Percentiles rank a stretch among this genome's conserved stretches.
Evolutionary conservation across 2,329 filamentous ascomycete species (phyloP).

Genomic region (Diaporthe humulicola): DNA sequence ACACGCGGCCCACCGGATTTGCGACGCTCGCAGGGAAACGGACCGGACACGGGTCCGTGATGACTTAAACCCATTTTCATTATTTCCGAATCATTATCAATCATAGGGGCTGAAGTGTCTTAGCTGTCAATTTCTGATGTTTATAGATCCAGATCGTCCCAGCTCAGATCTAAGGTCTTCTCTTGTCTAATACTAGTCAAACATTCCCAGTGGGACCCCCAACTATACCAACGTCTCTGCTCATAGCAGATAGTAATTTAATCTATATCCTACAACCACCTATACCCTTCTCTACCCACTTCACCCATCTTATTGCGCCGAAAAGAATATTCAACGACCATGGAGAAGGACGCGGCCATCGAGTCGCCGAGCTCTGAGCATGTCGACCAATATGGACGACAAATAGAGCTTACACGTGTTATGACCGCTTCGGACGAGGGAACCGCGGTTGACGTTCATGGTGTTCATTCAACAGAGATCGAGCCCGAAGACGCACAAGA

Average conservation of each 20-base stretch:
- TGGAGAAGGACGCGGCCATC: constrained; percentile 9
- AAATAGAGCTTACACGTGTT: neutral
- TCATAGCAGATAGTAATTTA: constrained; percentile 4
- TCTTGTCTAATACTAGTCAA: neutral
- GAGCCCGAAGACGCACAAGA: constrained; percentile 23
- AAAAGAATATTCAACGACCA: neutral
- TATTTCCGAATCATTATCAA: constrained; percentile 19
- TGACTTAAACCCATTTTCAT: neutral
- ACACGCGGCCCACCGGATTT: constrained; percentile 7
- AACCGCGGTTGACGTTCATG: neutral
- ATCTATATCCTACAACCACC: neutral
- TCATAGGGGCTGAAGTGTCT: constrained; percentile 24
- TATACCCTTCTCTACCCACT: neutral
- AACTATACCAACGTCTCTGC: neutral
- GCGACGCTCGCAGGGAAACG: neutral
- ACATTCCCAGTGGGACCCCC: neutral
- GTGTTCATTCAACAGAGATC: constrained; percentile 7
- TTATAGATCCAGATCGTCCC: constrained; percentile 12
- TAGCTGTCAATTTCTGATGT: constrained; percentile 10
- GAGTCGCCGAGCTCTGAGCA: constrained; percentile 1
- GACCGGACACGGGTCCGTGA: constrained; percentile 18
- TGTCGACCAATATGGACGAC: constrained; percentile 18
- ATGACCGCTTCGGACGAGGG: constrained; percentile 10
- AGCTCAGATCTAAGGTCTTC: neutral
- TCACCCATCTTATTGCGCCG: neutral